A percentile compares a stretch with the other conserved stretches of the same genome.
Evolutionary conservation across 2,329 filamentous ascomycete species (phyloP).

Genomic region (Aspergillus sp.): DNA sequence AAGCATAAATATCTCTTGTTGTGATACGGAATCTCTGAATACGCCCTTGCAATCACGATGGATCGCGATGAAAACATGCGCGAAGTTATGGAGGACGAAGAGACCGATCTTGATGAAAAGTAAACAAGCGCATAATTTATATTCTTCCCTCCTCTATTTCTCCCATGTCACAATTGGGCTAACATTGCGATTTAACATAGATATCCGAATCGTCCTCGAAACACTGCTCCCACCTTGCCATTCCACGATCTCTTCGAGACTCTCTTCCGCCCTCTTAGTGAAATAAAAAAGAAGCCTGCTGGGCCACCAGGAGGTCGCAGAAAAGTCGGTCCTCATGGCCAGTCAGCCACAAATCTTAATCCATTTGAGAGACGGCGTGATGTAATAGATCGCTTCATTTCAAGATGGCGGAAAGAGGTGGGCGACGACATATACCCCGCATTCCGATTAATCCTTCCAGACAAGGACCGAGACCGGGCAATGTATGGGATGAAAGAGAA

Average conservation of each 20-base stretch:
- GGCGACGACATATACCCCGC: constrained; percentile 92
- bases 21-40: neutral
- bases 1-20: neutral
- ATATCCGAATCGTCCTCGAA: constrained; percentile 79
- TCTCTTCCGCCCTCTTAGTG: constrained; percentile 77
- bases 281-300: constrained; percentile 72
- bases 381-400: constrained; percentile 84
- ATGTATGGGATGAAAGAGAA: constrained; percentile 96
- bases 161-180: neutral
- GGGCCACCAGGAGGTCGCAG: constrained; percentile 54
- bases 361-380: constrained; percentile 76
- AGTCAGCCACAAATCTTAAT: constrained; percentile 51
- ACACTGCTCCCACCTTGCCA: constrained; percentile 73
- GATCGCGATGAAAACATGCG: constrained; percentile 29
- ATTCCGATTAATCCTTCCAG: constrained; percentile 84
- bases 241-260: constrained; percentile 77
- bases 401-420: constrained; percentile 81
- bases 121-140: constrained; percentile 24
- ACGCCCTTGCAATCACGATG: constrained; percentile 18
- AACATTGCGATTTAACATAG: constrained; percentile 43
- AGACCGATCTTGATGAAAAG: constrained; percentile 33
- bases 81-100: constrained; percentile 16
- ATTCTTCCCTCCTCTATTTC: neutral
- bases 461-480: constrained; percentile 86
- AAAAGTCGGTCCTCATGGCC: constrained; percentile 61